Base-by-base conservation (phyloP, 1,284 basidiomycete genomes). In the Ustilago loliicola region DNA sequence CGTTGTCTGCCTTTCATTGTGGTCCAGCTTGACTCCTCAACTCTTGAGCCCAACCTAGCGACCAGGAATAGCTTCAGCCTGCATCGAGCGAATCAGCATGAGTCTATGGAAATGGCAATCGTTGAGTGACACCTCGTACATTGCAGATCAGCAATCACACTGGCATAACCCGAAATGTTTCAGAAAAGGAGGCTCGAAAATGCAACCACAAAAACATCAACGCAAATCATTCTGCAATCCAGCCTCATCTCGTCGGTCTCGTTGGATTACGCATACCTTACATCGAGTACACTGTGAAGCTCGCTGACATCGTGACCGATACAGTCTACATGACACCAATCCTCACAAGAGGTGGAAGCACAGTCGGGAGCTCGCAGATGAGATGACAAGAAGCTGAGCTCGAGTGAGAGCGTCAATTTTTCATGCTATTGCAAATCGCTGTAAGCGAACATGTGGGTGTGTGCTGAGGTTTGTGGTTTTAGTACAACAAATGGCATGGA, bases 391-490 rank as follows among this genome's bases (percentile, higher is more conserved):
- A 66, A 57, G 71, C 53, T 68, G 58, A 52, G 71, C 71, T 65
- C 71, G 27, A 19, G 40, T 55, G 25, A n/a, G 66, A 60, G 66
- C 61, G 53, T 58, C 48, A 61, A 45, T 50, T 67, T 73, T 73
- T 68, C 58, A 61, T 73, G 71, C 42, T 61, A 65, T 71, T 71
- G 61, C 55, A 23, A 21, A 45, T 42, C 19, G 11, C n/a, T 27
- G n/a, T 58, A 42, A 55, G 65, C 61, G 42, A 59, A 53, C 53
- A 65, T 34, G 2, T 45, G 42, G 42, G 58, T 25, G 30, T 50
- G 45, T 56, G 52, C 29, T 66, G 65, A 29, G 45, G 51, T 50
- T 50, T 61, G 53, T 57, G 48, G 66, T 73, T 72, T 74, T 74
- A 45, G 72, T 68, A 74, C 66, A 74, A 69, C 54, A 59, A 58